Percentiles rank a stretch among this genome's conserved stretches.
phyloP scores from a whole-genome alignment of 1,284 basidiomycete species.

The Malassezia restricta region DNA sequence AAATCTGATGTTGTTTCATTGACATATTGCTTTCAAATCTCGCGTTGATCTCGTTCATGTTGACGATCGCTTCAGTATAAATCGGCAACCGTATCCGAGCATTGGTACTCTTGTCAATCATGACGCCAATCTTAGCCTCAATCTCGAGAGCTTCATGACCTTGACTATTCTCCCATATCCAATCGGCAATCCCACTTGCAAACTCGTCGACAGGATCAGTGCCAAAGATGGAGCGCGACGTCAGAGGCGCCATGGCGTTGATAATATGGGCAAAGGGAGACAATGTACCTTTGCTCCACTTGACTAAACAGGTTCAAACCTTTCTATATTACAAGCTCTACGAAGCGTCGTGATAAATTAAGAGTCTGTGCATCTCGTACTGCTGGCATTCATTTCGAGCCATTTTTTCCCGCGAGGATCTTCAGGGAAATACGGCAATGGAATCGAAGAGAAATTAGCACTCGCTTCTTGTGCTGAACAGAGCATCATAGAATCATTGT shows the following conservation, averaged over 20 bases:
- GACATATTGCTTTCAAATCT: constrained; percentile 83
- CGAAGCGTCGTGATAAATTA: background rate
- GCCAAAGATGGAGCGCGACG: constrained; percentile 59
- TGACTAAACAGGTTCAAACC: background rate
- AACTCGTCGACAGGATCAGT: constrained; percentile 90
- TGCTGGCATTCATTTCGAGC: constrained; percentile 15
- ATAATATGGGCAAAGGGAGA: background rate
- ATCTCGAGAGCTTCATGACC: constrained; percentile 54
- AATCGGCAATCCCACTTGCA: constrained; percentile 78
- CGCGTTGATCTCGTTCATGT: constrained; percentile 15
- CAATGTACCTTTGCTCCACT: background rate
- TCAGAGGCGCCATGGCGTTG: background rate
- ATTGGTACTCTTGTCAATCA: constrained; percentile 56
- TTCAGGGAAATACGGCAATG: constrained; percentile 27
- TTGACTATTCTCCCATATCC: constrained; percentile 52
- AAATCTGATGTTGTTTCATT: constrained; percentile 65
- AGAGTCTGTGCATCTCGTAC: constrained; percentile 16
- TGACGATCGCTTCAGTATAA: constrained; percentile 64
- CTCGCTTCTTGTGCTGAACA: constrained; percentile 23
- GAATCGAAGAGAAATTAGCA: constrained; percentile 20
- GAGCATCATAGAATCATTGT: constrained; percentile 4
- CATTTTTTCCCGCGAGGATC: constrained; percentile 26
- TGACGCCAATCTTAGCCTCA: constrained; percentile 80
- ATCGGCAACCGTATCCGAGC: constrained; percentile 59
- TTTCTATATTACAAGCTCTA: background rate